Base-by-base conservation (phyloP, 2,329 filamentous ascomycete genomes). In the Aureobasidium pullulans region DNA sequence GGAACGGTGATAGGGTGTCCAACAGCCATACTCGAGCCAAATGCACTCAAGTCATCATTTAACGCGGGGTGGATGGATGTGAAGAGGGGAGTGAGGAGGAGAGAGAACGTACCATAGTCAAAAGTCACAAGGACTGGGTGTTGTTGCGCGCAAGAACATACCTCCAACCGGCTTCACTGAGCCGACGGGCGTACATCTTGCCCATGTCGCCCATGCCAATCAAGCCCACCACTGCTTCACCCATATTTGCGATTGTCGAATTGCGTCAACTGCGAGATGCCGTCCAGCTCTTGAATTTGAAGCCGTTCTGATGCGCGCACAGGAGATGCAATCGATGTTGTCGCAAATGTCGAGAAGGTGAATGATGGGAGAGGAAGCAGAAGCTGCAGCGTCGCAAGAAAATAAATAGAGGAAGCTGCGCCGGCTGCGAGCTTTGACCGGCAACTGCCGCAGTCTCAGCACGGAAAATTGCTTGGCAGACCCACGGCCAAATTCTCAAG, bases 21-120 rank as follows among this genome's bases (percentile, higher is more conserved):
- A 78, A 80, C 78, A 76, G 79, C 85, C 84, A 91, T 96, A 82
- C 93, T 97, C 93, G 90, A 97, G 93, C 93, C 93, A 97, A 97
- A 97, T 97, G 93, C 93, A 92, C 93, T 97, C 93, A 93, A 90
- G 93, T 97, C 93, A 97, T 97, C 93, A 95, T 91, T 73, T 73
- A 73, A 75, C 68, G 61, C 59, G 60, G 60, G 62, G 61, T 52
- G 13, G n/a, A 42, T 60, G 15, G 40, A 42, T 31, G 53, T 42
- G 61, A 36, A 42, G 57, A 46, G 60, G 61, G 53, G 54, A 61
- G 49, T 52, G 9, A 8, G 3, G 6, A 32, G 43, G 43, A 49
- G 64, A 58, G 42, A 46, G 23, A 61, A 69, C 73, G 70, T 72
- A 75, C 72, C 73, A 70, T 66, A 48, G 42, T 56, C 62, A 40